phyloP scores from a whole-genome alignment of 495 filamentous ascomycete species.

The Penicillium simplicissimum region DNA sequence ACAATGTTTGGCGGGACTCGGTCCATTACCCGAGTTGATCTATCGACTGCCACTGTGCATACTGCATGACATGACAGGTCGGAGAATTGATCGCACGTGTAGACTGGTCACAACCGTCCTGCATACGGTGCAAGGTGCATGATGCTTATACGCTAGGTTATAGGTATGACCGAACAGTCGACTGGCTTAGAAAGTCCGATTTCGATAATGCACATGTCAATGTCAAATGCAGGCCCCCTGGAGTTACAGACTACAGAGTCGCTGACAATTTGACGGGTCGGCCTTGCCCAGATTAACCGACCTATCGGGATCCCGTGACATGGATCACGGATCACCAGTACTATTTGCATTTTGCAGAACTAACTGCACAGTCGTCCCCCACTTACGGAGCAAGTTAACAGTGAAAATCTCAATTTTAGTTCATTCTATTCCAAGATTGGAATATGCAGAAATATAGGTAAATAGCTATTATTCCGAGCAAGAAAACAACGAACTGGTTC shows the following conservation, averaged over 20 bases:
- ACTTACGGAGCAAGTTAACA: not conserved
- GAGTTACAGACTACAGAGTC: too few relatives aligned
- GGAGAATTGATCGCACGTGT: constrained; percentile 7
- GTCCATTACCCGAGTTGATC: not conserved
- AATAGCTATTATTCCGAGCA: too few relatives aligned
- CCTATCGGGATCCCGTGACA: constrained; percentile 1
- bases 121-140: not conserved
- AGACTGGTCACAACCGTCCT: not conserved
- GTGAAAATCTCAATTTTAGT: not conserved
- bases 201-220: not conserved
- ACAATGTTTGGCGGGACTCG: not conserved
- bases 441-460: too few relatives aligned
- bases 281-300: constrained; percentile 17
- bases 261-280: too few relatives aligned
- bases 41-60: constrained; percentile 1
- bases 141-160: not conserved
- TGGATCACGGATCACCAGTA: not conserved
- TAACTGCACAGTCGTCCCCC: not conserved
- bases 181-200: not conserved
- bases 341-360: constrained; percentile 3
- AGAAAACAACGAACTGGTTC: too few relatives aligned
- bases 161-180: not conserved
- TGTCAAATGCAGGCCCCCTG: too few relatives aligned
- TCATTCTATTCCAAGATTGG: too few relatives aligned
- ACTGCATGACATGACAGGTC: constrained; percentile 1